A percentile compares a stretch with the other conserved stretches of the same genome.
These are phyloP conservation scores for Plantago ovata DNA, from an alignment of 257 asterid species.

Conservation along the genomic window DNA sequence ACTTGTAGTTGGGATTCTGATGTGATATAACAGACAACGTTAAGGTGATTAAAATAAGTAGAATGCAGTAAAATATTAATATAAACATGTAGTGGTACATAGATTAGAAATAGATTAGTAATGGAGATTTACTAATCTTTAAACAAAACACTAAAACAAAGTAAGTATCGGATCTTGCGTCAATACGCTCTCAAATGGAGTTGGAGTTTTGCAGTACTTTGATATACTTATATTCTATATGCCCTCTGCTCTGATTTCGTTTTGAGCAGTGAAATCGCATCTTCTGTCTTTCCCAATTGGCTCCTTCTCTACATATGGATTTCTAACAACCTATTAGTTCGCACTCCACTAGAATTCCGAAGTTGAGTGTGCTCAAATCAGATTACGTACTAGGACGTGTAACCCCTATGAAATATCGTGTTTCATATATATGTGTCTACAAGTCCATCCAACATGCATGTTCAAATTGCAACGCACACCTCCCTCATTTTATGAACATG, in stretches of 20 bases:
- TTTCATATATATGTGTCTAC: no score
- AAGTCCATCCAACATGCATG: no score
- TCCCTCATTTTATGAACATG: no score
- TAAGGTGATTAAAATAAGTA: conserved; percentile 20
- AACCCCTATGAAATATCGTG: no score
- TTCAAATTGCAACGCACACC: no score
- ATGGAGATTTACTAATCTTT: conserved; percentile 4
- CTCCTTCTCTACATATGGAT: not conserved
- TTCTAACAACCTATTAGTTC: not conserved
- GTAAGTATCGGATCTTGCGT: conserved; percentile 58
- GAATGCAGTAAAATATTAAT: not conserved
- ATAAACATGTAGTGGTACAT: not conserved
- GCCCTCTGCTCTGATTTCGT: conserved; percentile 8
- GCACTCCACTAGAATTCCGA: not conserved
- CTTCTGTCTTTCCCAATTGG: conserved; percentile 24
- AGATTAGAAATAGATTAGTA: no score
- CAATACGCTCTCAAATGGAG: conserved; percentile 27
- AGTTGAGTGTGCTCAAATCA: no score
- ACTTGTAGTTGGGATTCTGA: conserved; percentile 24
- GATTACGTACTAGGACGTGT: no score
- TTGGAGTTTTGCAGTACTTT: conserved; percentile 11
- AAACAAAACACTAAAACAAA: conserved; percentile 7
- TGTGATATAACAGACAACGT: conserved; percentile 27
- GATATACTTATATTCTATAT: conserved; percentile 13
- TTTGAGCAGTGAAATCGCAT: conserved; percentile 35